Evolutionary conservation across 768 basidiomycete species (phyloP), one percentile per base, ranked within the genome.

Genomic region (Suillus subaureus): DNA sequence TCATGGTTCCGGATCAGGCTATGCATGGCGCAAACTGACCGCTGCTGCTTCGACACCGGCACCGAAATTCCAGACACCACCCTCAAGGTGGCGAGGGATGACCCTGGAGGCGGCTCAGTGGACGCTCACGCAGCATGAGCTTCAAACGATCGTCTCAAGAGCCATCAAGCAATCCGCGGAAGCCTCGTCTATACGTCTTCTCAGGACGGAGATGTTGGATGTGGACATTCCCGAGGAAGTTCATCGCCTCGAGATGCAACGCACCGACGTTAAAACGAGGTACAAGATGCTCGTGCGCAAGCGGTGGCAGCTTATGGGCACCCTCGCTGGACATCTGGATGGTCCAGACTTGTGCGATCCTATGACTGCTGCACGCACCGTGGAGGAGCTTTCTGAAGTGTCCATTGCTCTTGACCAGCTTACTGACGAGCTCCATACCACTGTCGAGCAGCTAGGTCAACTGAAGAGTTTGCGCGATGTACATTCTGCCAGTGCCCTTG

Each of bases 21-120:
- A 71, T 21, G 66, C 67, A 11, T 73, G 74, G 72, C 67, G 65
- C 43, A 74, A 69, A 28, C 61, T 77, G 13, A 68, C 71, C n/a
- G 61, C 71, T 40, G 72, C 71, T 54, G 71, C 68, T 28, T 67
- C 71, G 45, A 62, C 77, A 23, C 71, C 75, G 16, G 66, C 82
- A 18, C 89, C 88, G 15, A 82, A 80, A 64, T 93, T 93, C 72
- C 83, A 84, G 64, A 79, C 81, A 0, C 84, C 87, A 0, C 75
- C 85, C 2, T 80, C 84, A 5, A 87, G 82, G 69, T 94, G 87
- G 85, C 84, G 90, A 54, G 92, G 89, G 1, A 80, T 88, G 61
- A 92, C 92, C 11, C 80, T 93, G 81, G 93, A 95, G 67, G 89
- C 86, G 3, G 93, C 93, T 3, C 90, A 89, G 74, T 95, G 93